phyloP scores from a whole-genome alignment of 768 basidiomycete genomes.

The Boletus insuetus region DNA sequence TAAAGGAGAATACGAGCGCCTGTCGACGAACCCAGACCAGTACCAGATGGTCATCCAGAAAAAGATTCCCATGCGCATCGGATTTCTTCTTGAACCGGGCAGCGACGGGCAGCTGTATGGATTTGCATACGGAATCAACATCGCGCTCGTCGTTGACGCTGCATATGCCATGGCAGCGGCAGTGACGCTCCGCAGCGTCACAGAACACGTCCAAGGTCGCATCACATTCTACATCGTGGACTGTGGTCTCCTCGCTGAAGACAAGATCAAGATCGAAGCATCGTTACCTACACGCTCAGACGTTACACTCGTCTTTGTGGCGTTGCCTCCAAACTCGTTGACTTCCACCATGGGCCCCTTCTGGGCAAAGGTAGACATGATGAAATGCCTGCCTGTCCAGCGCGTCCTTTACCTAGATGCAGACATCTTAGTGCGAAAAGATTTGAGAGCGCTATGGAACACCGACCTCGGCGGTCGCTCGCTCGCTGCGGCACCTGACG shows the following conservation, averaged over 20 bases:
- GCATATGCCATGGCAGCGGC: conserved; percentile 48
- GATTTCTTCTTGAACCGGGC: conserved; percentile 35
- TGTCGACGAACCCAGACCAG: conserved; percentile 35
- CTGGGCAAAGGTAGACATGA: conserved; percentile 54
- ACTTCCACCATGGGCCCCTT: conserved; percentile 28
- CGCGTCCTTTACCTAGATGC: conserved; percentile 52
- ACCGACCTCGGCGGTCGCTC: conserved; percentile 41
- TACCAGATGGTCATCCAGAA: conserved; percentile 58
- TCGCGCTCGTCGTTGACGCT: conserved; percentile 44
- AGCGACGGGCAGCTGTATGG: conserved; percentile 7
- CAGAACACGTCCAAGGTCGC: conserved; percentile 35
- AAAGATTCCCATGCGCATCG: conserved; percentile 49
- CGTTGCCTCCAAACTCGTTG: conserved; percentile 32
- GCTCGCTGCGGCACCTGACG: conserved; percentile 46
- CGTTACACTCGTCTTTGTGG: conserved; percentile 44
- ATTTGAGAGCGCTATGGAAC: conserved; percentile 43
- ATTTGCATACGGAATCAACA: conserved; percentile 46
- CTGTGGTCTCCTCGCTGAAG: conserved; percentile 39
- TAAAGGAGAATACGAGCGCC: conserved; percentile 42
- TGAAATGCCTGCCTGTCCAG: conserved; percentile 45
- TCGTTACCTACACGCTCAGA: conserved; percentile 28
- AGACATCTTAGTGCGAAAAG: conserved; percentile 45
- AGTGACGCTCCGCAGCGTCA: conserved; percentile 44
- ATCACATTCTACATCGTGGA: conserved; percentile 52
- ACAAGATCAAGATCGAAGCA: conserved; percentile 32